Evolutionary conservation across 1,139 yeast genomes (phyloP).

Genomic region (Saccharomyces hybrid): DNA sequence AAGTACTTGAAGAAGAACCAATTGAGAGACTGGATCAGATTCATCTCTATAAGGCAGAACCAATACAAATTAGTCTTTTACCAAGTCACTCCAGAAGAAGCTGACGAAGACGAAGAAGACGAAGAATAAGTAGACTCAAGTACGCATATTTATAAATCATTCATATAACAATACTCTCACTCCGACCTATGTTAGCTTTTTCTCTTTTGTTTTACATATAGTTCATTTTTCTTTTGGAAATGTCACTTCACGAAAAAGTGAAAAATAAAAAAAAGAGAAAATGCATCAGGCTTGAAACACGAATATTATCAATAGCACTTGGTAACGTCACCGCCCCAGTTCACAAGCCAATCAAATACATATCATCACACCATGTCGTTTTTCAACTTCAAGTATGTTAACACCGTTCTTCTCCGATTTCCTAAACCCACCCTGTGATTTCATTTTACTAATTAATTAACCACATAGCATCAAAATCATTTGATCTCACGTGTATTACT

Average conservation of each 20-base stretch:
- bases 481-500: slow-evolving; percentile 1
- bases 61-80: slow-evolving; percentile 96
- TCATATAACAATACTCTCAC: neutral
- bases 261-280: neutral
- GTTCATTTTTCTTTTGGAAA: neutral
- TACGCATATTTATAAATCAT: neutral
- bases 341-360: neutral
- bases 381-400: slow-evolving; percentile 25
- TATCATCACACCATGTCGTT: slow-evolving; percentile 15
- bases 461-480: neutral
- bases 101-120: slow-evolving; percentile 46
- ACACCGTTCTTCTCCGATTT: neutral
- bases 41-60: slow-evolving; percentile 89
- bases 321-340: neutral
- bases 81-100: slow-evolving; percentile 95
- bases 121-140: neutral
- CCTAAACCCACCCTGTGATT: neutral
- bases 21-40: slow-evolving; percentile 98
- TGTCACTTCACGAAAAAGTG: neutral
- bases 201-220: neutral
- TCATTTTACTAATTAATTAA: neutral
- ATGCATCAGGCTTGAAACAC: neutral
- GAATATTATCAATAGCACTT: neutral
- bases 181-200: neutral
- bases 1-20: slow-evolving; percentile 99